phyloP scores from a whole-genome alignment of 108 stramenopile genomes.

The Conticribra guillardii region DNA sequence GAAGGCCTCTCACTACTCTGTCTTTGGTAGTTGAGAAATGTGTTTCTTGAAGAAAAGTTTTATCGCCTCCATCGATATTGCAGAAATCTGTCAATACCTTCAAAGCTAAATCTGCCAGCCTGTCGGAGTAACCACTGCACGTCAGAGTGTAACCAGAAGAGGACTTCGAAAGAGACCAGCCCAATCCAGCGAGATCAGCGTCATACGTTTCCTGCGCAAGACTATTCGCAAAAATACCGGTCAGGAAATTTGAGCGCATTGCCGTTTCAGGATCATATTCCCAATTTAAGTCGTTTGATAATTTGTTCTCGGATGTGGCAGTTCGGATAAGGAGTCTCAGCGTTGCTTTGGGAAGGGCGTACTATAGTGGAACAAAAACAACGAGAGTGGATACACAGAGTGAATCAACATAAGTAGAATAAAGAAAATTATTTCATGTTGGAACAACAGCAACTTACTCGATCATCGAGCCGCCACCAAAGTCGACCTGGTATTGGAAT shows the following conservation, averaged over 20 bases:
- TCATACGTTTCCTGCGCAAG: conserved; percentile 87
- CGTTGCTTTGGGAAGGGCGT: conserved; percentile 77
- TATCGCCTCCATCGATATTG: too few species aligned
- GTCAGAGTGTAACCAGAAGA: conserved; percentile 67
- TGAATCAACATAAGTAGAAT: too few species aligned
- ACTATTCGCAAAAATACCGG: conserved; percentile 67
- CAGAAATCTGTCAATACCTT: conserved; percentile 56
- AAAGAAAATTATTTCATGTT: too few species aligned
- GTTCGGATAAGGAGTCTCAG: conserved; percentile 69
- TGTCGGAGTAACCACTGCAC: conserved; percentile 82
- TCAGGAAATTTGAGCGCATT: conserved; percentile 59
- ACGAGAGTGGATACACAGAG: too few species aligned
- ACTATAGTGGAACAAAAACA: conserved; percentile 10
- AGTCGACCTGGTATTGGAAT: conserved; percentile 56
- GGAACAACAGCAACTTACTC: too few species aligned
- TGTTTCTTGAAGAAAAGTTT: conserved; percentile 53
- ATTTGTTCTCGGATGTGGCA: conserved; percentile 55
- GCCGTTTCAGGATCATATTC: conserved; percentile 52
- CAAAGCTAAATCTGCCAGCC: conserved; percentile 67
- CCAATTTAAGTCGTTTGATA: conserved; percentile 44
- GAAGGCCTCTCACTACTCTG: conserved; percentile 58
- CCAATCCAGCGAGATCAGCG: conserved; percentile 76
- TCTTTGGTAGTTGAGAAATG: conserved; percentile 72
- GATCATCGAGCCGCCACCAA: conserved; percentile 86
- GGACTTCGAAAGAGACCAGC: conserved; percentile 69